Percentiles rank a stretch among this genome's conserved stretches.
These are phyloP conservation scores for Verticillium longisporum DNA, from an alignment of 2,329 filamentous ascomycete species.

Conservation along the genomic window DNA sequence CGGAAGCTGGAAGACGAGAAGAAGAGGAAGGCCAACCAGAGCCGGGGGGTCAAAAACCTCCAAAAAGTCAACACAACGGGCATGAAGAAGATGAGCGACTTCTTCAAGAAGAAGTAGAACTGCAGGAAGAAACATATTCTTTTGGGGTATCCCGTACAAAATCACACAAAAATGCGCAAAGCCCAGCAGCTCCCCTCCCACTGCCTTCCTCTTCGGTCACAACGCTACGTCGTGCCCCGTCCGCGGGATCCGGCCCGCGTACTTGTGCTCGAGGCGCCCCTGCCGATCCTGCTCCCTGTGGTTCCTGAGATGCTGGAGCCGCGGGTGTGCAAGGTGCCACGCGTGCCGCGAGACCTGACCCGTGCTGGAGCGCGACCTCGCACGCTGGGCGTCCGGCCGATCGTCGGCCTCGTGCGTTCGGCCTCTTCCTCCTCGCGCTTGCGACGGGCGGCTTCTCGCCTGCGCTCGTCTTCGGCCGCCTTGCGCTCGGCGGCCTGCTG, in stretches of 20 bases:
- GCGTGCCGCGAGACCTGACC: conserved; percentile 2
- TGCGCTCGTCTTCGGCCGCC: conserved; percentile 70
- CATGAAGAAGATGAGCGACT: conserved; percentile 96
- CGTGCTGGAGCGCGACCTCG: conserved; percentile 7
- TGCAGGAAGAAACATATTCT: conserved; percentile 7
- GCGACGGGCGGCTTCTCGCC: conserved; percentile 62
- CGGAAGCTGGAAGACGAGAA: conserved; percentile 84
- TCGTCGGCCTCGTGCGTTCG: conserved; percentile 31
- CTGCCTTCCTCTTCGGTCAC: neutral
- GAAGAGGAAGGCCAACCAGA: conserved; percentile 68
- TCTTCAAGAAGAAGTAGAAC: conserved; percentile 67
- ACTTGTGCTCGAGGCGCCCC: conserved; percentile 9
- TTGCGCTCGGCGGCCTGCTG: conserved; percentile 73
- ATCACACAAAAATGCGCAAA: conserved; percentile 4
- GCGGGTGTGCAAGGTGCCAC: conserved; percentile 7
- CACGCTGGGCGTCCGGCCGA: conserved; percentile 7
- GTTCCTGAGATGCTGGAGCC: conserved; percentile 8
- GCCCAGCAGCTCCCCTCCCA: neutral
- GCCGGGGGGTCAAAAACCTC: conserved; percentile 68
- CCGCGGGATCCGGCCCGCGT: conserved; percentile 10
- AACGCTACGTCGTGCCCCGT: conserved; percentile 2
- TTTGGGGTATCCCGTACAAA: conserved; percentile 9
- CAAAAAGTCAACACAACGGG: conserved; percentile 86
- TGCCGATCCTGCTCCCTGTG: conserved; percentile 12
- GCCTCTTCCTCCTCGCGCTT: conserved; percentile 57